These are phyloP conservation scores for Neurospora crassa DNA, from an alignment of 2,329 filamentous ascomycete genomes.

Conservation along the genomic window DNA sequence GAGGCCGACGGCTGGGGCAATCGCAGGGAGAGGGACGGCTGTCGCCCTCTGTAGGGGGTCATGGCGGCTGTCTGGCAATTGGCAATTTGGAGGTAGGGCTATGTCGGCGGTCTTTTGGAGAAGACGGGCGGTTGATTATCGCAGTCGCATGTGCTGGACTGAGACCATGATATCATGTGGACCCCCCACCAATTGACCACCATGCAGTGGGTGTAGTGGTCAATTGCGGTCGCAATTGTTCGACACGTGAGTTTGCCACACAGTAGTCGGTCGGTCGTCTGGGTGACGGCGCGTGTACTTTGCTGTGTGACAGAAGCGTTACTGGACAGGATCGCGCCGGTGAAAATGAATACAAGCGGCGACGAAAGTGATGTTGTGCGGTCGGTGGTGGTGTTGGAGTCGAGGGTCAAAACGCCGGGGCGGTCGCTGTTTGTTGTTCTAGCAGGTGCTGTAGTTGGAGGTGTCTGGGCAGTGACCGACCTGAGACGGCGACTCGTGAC, in stretches of 20 bases:
- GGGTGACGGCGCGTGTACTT: background rate
- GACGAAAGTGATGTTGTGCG: background rate
- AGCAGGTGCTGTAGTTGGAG: background rate
- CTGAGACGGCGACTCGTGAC: background rate
- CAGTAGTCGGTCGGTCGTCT: background rate
- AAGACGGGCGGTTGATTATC: background rate
- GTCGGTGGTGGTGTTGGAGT: background rate
- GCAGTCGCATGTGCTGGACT: background rate
- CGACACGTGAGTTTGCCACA: background rate
- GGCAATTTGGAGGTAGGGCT: background rate
- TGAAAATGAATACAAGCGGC: background rate
- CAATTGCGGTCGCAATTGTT: background rate
- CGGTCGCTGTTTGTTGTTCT: background rate
- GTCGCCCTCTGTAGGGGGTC: constrained; percentile 30
- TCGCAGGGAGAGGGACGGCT: constrained; percentile 30
- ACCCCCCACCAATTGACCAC: background rate
- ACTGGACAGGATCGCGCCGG: background rate
- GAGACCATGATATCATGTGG: background rate
- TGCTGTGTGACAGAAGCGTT: background rate
- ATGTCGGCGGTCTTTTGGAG: background rate
- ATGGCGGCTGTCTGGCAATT: constrained; percentile 19
- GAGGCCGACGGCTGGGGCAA: constrained; percentile 25
- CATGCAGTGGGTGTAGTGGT: background rate
- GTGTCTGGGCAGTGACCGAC: background rate
- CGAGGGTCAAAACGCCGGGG: background rate